Evolutionary conservation across 2,329 filamentous ascomycete genomes (phyloP).

Genomic region (Colletotrichum viniferum): DNA sequence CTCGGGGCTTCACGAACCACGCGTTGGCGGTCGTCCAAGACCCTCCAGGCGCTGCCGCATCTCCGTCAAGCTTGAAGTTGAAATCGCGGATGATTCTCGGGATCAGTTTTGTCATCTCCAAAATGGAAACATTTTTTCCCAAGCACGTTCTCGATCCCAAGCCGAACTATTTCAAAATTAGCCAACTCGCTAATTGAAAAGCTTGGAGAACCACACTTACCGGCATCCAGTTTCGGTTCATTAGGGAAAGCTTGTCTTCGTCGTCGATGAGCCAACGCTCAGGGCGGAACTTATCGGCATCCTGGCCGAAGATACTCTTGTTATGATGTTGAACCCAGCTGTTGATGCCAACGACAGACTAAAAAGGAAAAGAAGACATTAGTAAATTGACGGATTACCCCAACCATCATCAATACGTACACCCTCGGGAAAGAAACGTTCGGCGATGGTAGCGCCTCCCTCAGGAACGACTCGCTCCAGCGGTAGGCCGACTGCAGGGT

Average conservation of each 20-base stretch:
- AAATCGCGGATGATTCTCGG: slow-evolving; percentile 40
- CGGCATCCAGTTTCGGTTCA: slow-evolving; percentile 32
- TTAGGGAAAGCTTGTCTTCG: slow-evolving; percentile 27
- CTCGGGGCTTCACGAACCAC: slow-evolving; percentile 47
- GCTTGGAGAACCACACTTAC: slow-evolving; percentile 20
- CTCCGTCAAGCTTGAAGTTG: slow-evolving; percentile 31
- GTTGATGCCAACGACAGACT: slow-evolving; percentile 39
- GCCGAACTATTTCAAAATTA: slow-evolving; percentile 37
- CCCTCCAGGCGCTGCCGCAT: neutral
- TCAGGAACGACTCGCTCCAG: slow-evolving; percentile 53
- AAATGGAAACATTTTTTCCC: slow-evolving; percentile 45
- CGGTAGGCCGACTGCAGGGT: slow-evolving; percentile 52
- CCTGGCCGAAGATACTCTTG: slow-evolving; percentile 33
- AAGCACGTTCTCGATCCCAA: slow-evolving; percentile 46
- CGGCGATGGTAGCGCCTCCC: slow-evolving; percentile 45
- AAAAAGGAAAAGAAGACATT: neutral
- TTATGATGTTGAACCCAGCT: slow-evolving; percentile 39
- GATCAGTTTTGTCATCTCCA: slow-evolving; percentile 48
- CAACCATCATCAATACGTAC: slow-evolving; percentile 16
- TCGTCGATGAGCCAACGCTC: slow-evolving; percentile 44
- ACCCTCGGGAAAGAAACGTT: slow-evolving; percentile 32
- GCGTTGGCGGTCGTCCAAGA: slow-evolving; percentile 39
- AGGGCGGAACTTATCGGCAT: slow-evolving; percentile 39
- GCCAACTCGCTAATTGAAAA: neutral
- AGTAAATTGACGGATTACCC: neutral